Evolutionary conservation across 192 early-diverging fungal genomes (phyloP), one percentile per base, ranked within the genome.

Genomic region (Paraglomus occultum): DNA sequence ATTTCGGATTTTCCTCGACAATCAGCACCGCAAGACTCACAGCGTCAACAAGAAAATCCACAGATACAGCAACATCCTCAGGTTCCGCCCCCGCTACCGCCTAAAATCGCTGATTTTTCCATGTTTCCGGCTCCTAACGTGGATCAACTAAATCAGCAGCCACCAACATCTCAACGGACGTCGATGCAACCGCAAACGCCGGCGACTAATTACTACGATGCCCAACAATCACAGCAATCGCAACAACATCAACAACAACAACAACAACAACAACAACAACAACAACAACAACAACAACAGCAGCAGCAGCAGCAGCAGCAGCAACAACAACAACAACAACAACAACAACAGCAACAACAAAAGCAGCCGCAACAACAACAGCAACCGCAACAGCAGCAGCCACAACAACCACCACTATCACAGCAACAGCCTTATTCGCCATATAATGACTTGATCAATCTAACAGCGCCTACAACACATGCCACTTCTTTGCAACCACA

Each of bases 321-420:
- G 14, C 20, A 10, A 10, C 38, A 22, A 50, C n/a, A 48, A 47
- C 0, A 38, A 31, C 48, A 68, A 48, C n/a, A 43, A 12, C 48
- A 51, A 67, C 51, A 73, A 9, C 55, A 50, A 18, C 20, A 31
- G 64, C 18, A 61, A 12, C 12, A 23, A 54, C 39, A 55, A 23
- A n/a, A n/a, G n/a, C n/a, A n/a, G n/a, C n/a, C n/a, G n/a, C 39
- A 20, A 23, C 22, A 40, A 11, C 31, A 61, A 46, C 43, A 44
- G 14, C 22, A 57, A 57, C 51, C 22, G 47, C 50, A 45, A 23
- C 48, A 66, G 68, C 60, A 52, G 15, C 18, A 71, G 23, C 71
- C 63, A 18, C 71, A 64, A 8, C 69, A 22, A 45, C 76, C 10
- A 46, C 67, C 22, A 54, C 46, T 6, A 51, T 65, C 14, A 63